phyloP scores from a whole-genome alignment of 2,329 filamentous ascomycete genomes.

The Fusarium chlamydosporum region DNA sequence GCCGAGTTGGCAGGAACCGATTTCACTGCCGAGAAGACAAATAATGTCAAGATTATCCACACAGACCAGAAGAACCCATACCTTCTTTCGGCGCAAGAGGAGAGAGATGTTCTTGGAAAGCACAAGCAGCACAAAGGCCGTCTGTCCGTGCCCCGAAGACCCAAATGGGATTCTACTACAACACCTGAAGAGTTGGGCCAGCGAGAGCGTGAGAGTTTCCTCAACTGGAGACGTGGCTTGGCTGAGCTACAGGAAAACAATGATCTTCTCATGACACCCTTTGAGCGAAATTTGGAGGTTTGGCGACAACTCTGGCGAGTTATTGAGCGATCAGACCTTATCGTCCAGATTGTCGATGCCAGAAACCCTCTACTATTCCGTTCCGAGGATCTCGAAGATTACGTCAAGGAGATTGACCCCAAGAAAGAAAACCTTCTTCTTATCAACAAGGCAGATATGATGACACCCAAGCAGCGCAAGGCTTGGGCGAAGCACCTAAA shows the following conservation, averaged over 20 bases:
- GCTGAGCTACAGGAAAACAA: constrained; percentile 95
- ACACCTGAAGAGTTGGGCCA: constrained; percentile 85
- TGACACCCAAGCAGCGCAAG: constrained; percentile 86
- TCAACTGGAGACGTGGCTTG: constrained; percentile 90
- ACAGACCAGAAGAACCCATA: constrained; percentile 96
- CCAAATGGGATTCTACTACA: constrained; percentile 88
- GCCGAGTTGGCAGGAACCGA: constrained; percentile 98
- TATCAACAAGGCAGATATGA: constrained; percentile 99
- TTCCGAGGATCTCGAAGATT: constrained; percentile 91
- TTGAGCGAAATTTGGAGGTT: constrained; percentile 96
- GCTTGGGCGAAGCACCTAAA: constrained; percentile 91
- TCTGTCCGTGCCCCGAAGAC: constrained; percentile 90
- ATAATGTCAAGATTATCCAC: constrained; percentile 99
- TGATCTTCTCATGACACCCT: constrained; percentile 96
- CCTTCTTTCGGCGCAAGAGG: constrained; percentile 86
- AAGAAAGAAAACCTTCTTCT: constrained; percentile 92
- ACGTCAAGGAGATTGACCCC: constrained; percentile 91
- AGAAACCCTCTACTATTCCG: constrained; percentile 94
- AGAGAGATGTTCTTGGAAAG: constrained; percentile 82
- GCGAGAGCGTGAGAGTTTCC: constrained; percentile 82
- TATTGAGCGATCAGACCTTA: constrained; percentile 93
- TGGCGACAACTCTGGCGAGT: constrained; percentile 99
- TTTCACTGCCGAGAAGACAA: constrained; percentile 99
- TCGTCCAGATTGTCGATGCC: constrained; percentile 98
- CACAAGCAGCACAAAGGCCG: constrained; percentile 84